These are phyloP conservation scores for Glonium stellatum DNA, from an alignment of 495 filamentous ascomycete genomes.

Conservation along the genomic window DNA sequence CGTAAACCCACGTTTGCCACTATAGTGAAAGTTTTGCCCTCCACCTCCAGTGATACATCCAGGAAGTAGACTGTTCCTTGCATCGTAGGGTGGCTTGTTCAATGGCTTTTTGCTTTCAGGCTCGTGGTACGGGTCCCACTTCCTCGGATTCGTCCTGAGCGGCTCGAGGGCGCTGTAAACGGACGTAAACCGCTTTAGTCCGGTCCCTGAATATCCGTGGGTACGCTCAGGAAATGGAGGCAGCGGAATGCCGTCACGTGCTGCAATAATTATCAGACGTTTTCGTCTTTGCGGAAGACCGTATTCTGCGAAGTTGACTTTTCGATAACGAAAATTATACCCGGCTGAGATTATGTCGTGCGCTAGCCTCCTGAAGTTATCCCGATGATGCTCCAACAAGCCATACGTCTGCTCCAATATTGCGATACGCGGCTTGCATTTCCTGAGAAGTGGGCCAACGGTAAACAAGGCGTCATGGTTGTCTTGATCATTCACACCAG, in stretches of 20 bases:
- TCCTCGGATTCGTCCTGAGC: background rate
- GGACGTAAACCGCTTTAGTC: constrained; percentile 11
- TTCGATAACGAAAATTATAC: constrained; percentile 60
- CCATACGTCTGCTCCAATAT: constrained; percentile 81
- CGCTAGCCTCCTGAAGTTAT: constrained; percentile 54
- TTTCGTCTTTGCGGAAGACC: constrained; percentile 55
- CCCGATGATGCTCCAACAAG: constrained; percentile 41
- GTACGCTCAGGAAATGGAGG: constrained; percentile 63
- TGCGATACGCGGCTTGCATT: constrained; percentile 58
- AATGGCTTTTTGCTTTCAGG: constrained; percentile 35
- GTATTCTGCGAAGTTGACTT: constrained; percentile 50
- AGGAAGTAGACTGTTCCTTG: constrained; percentile 20
- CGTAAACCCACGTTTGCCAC: constrained; percentile 59
- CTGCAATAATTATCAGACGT: constrained; percentile 70
- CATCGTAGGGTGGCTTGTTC: constrained; percentile 44
- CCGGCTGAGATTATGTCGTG: constrained; percentile 55
- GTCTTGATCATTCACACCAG: constrained; percentile 49
- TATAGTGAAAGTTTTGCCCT: constrained; percentile 61
- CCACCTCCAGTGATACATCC: constrained; percentile 64
- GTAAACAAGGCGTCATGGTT: constrained; percentile 60
- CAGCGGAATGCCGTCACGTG: constrained; percentile 63
- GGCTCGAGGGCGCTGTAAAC: constrained; percentile 20
- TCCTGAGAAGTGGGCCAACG: constrained; percentile 51
- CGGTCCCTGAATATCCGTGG: constrained; percentile 43
- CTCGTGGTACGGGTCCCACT: constrained; percentile 11